Percentiles rank a stretch among this genome's conserved stretches.
These are phyloP conservation scores for Simplicillium aogashimaense DNA, from an alignment of 2,329 filamentous ascomycete species.

Conservation along the genomic window DNA sequence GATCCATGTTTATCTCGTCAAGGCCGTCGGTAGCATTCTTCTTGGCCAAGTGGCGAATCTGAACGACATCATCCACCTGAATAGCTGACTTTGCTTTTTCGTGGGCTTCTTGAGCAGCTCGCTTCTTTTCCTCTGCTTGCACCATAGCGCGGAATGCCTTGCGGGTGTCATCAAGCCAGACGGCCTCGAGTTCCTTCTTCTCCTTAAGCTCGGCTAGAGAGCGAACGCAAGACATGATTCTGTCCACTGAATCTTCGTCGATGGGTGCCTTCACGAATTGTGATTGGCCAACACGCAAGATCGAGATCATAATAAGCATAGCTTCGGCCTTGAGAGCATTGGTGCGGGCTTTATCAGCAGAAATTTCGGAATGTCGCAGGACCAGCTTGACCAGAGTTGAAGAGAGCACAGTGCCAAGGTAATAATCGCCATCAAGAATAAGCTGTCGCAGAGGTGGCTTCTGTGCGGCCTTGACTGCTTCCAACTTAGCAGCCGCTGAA, in stretches of 20 bases:
- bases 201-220: constrained; percentile 83
- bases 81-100: constrained; percentile 91
- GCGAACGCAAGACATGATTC: constrained; percentile 95
- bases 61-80: constrained; percentile 90
- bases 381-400: constrained; percentile 95
- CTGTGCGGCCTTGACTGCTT: constrained; percentile 93
- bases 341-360: constrained; percentile 72
- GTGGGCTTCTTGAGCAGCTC: constrained; percentile 83
- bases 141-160: constrained; percentile 98
- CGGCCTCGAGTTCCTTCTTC: constrained; percentile 82
- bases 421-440: constrained; percentile 95
- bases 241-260: constrained; percentile 95
- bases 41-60: constrained; percentile 86
- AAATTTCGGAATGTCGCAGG: constrained; percentile 94
- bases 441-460: constrained; percentile 92
- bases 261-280: constrained; percentile 96
- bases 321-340: constrained; percentile 93
- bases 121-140: constrained; percentile 93
- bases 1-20: constrained; percentile 79
- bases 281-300: constrained; percentile 96
- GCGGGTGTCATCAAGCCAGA: constrained; percentile 88
- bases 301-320: constrained; percentile 99
- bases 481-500: constrained; percentile 78
- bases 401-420: constrained; percentile 87
- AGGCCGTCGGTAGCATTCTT: constrained; percentile 74